Evolutionary conservation across 306 rosid genomes (phyloP).

Genomic region (Urtica urens): DNA sequence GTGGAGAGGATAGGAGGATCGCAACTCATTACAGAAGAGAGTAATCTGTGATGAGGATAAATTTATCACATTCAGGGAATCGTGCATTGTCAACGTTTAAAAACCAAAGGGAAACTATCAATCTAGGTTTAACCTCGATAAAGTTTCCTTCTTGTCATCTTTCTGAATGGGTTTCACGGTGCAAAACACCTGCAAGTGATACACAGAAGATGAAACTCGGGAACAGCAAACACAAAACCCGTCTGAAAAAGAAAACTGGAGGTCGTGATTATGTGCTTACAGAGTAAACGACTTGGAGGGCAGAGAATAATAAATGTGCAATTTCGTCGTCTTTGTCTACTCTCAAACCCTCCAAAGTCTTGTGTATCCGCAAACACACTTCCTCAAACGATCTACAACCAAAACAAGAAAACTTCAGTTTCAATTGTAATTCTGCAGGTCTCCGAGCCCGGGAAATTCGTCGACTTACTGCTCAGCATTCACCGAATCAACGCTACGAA

Average conservation of each 20-base stretch:
- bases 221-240: slow-evolving; percentile 9
- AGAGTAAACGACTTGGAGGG: slow-evolving; percentile 39
- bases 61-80: slow-evolving; percentile 18
- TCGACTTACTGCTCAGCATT: slow-evolving; percentile 67
- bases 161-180: slow-evolving; percentile 38
- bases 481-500: slow-evolving; percentile 20
- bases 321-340: slow-evolving; percentile 29
- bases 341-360: slow-evolving; percentile 31
- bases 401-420: slow-evolving; percentile 5
- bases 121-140: slow-evolving; percentile 39
- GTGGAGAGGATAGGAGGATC: slow-evolving; percentile 34
- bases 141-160: slow-evolving; percentile 31
- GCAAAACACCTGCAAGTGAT: slow-evolving; percentile 53
- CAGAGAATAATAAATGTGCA: slow-evolving; percentile 28
- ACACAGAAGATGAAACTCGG: slow-evolving; percentile 7
- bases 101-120: not conserved
- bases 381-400: slow-evolving; percentile 63
- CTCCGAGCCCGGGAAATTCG: no score
- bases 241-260: not conserved
- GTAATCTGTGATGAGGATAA: slow-evolving; percentile 35
- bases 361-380: slow-evolving; percentile 39
- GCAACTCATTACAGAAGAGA: slow-evolving; percentile 38
- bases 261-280: slow-evolving; percentile 48
- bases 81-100: slow-evolving; percentile 3
- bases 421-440: not conserved